These are phyloP conservation scores for Penicillium sp. DNA, from an alignment of 2,329 filamentous ascomycete genomes.

Conservation along the genomic window DNA sequence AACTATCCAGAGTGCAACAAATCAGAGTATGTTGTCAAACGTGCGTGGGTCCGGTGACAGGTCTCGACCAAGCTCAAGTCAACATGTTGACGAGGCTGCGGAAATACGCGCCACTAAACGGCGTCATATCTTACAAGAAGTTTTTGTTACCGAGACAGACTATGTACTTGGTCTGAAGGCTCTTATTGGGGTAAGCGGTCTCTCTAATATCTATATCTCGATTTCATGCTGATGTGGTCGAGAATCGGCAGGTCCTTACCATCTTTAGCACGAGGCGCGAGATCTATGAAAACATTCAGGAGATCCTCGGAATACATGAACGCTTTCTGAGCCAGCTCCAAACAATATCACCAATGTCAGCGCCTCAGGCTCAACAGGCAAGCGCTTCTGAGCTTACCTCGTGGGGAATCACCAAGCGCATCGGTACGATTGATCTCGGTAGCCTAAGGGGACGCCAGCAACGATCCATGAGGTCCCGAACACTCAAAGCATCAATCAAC, in stretches of 20 bases:
- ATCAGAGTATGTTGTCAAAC: conserved; percentile 58
- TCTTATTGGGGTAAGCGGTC: conserved; percentile 69
- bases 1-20: conserved; percentile 59
- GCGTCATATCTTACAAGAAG: conserved; percentile 76
- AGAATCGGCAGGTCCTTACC: conserved; percentile 62
- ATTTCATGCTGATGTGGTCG: conserved; percentile 33
- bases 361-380: conserved; percentile 32
- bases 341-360: conserved; percentile 62
- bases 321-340: conserved; percentile 75
- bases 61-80: conserved; percentile 45
- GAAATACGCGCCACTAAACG: conserved; percentile 71
- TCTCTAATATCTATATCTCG: not conserved
- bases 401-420: conserved; percentile 45
- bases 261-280: conserved; percentile 70
- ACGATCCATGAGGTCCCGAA: conserved; percentile 31
- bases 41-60: conserved; percentile 64
- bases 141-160: conserved; percentile 80
- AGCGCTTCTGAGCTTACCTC: conserved; percentile 24
- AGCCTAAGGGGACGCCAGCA: conserved; percentile 33
- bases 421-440: conserved; percentile 50
- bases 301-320: conserved; percentile 81
- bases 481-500: conserved; percentile 30
- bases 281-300: conserved; percentile 74
- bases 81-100: conserved; percentile 65
- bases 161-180: conserved; percentile 88